These are phyloP conservation scores for Paraleonurus japonicus DNA, from an alignment of 257 asterid species.

Conservation along the genomic window DNA sequence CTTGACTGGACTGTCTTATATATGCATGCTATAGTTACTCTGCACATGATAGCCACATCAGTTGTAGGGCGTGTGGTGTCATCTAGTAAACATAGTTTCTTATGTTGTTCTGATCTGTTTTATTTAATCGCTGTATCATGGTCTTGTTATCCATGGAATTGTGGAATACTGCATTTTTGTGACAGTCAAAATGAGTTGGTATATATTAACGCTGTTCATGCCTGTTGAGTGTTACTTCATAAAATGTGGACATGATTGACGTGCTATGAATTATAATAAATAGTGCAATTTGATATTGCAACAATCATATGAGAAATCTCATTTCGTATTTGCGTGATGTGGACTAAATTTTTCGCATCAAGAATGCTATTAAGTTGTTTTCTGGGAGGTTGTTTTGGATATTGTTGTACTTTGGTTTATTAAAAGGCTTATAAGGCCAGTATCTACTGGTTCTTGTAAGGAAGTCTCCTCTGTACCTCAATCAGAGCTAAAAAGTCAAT, in stretches of 20 bases:
- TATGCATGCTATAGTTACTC: constrained; percentile 1
- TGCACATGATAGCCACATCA: background rate
- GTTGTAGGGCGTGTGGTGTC: background rate
- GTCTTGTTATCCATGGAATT: background rate
- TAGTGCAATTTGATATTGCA: background rate
- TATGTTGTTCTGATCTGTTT: background rate
- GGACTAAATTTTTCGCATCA: background rate
- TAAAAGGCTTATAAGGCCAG: background rate
- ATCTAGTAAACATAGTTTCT: background rate
- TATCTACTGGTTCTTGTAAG: background rate
- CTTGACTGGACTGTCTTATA: background rate
- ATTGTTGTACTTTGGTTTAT: background rate
- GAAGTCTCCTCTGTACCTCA: background rate
- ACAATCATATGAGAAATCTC: background rate
- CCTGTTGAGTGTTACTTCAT: constrained; percentile 11
- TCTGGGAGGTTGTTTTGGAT: background rate
- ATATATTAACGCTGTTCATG: background rate
- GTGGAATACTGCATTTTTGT: background rate
- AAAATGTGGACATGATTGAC: constrained; percentile 2
- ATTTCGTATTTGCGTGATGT: background rate
- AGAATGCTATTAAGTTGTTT: background rate
- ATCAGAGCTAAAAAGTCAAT: background rate
- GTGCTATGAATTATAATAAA: background rate
- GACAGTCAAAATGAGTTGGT: background rate
- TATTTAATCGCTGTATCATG: background rate